Conservation (phyloP, 2,329 filamentous ascomycete species). For the Hysterium pulicare region DNA sequence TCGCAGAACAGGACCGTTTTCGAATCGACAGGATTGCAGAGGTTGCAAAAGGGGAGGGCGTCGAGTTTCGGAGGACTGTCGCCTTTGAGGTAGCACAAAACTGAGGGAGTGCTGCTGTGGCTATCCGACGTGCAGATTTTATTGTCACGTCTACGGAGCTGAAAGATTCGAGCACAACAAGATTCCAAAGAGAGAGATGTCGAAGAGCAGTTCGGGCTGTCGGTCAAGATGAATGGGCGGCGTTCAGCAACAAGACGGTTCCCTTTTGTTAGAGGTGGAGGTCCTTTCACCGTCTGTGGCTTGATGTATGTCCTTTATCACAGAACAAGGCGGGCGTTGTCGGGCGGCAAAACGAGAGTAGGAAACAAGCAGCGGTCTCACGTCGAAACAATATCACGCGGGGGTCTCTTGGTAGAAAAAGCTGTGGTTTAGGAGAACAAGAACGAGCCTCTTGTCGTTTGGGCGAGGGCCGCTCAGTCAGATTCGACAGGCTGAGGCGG, state of each 20-base stretch:
- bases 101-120: not conserved
- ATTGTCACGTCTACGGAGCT: too few relatives aligned
- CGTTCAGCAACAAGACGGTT: too few relatives aligned
- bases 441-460: not conserved
- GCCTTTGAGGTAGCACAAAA: not conserved
- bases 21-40: too few relatives aligned
- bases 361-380: conserved; percentile 19
- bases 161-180: too few relatives aligned
- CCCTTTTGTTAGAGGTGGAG: too few relatives aligned
- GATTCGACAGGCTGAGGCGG: not conserved
- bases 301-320: conserved; percentile 11
- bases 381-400: conserved; percentile 17
- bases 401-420: conserved; percentile 10
- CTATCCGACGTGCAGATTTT: not conserved
- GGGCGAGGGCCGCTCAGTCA: not conserved
- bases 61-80: not conserved
- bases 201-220: too few relatives aligned
- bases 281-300: too few relatives aligned
- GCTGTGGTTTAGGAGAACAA: conserved; percentile 3
- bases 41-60: too few relatives aligned
- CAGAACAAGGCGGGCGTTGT: conserved; percentile 1
- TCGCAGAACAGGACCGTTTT: too few relatives aligned
- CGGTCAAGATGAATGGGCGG: too few relatives aligned
- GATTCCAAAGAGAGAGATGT: too few relatives aligned
- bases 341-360: conserved; percentile 2